These are phyloP conservation scores for Cytidiella melzeri DNA, from an alignment of 768 basidiomycete species.

Conservation along the genomic window DNA sequence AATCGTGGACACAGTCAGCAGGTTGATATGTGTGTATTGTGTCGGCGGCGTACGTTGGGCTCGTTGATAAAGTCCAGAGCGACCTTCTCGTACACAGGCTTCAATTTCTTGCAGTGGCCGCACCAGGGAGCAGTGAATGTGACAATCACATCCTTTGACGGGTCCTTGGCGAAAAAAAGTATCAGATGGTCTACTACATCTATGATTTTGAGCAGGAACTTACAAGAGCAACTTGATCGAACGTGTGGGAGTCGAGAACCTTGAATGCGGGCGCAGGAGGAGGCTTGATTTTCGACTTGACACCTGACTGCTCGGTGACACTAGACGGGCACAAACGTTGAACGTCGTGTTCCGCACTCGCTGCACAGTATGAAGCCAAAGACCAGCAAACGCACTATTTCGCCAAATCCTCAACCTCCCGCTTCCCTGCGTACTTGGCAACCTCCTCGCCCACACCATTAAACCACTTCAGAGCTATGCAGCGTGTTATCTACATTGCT, in stretches of 20 bases:
- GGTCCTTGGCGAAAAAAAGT: conserved; percentile 36
- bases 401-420: conserved; percentile 74
- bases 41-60: conserved; percentile 47
- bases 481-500: not conserved
- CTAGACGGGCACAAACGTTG: conserved; percentile 31
- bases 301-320: conserved; percentile 65
- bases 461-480: conserved; percentile 87
- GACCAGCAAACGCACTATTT: conserved; percentile 53
- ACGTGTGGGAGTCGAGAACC: conserved; percentile 64
- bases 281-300: conserved; percentile 84
- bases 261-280: conserved; percentile 70
- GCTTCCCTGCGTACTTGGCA: conserved; percentile 67
- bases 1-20: not conserved
- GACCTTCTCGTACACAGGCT: conserved; percentile 83
- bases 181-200: too few species aligned
- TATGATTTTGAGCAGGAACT: too few species aligned
- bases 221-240: conserved; percentile 69
- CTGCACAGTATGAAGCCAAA: conserved; percentile 3
- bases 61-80: conserved; percentile 77
- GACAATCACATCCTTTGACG: conserved; percentile 77
- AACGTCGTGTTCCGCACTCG: not conserved
- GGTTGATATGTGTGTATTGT: not conserved
- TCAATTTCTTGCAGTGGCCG: conserved; percentile 91
- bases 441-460: conserved; percentile 53
- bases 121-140: conserved; percentile 86